Conservation (phyloP, 768 basidiomycete species). For the Xerocomellus amylosporus region DNA sequence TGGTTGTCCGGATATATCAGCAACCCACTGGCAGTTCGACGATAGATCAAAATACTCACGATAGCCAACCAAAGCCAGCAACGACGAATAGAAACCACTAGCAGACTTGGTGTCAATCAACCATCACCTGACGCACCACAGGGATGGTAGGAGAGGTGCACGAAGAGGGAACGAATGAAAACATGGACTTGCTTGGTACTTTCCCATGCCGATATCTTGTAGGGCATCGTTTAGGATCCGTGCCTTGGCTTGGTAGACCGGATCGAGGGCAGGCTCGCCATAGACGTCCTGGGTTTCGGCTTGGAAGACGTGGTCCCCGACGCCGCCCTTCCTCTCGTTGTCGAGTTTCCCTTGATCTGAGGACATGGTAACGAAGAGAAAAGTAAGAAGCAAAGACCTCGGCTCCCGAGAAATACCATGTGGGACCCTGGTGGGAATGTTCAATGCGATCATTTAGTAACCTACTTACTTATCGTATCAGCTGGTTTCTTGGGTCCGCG, state of each 20-base stretch:
- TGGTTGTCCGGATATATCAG: slow-evolving; percentile 24
- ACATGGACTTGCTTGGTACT: slow-evolving; percentile 48
- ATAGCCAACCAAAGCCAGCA: slow-evolving; percentile 74
- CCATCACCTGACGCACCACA: neutral
- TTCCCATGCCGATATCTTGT: slow-evolving; percentile 71
- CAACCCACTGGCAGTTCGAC: neutral
- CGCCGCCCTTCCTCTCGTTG: slow-evolving; percentile 1
- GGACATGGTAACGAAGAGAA: slow-evolving; percentile 19
- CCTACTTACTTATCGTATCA: too few relatives aligned
- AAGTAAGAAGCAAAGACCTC: neutral
- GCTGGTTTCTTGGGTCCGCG: too few relatives aligned
- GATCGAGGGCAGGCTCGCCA: slow-evolving; percentile 41
- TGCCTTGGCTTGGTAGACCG: slow-evolving; percentile 58
- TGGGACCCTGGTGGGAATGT: neutral
- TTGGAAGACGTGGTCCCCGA: neutral
- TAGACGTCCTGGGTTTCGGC: slow-evolving; percentile 24
- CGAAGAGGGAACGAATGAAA: neutral
- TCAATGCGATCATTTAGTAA: neutral
- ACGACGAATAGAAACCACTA: slow-evolving; percentile 65
- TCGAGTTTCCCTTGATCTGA: neutral
- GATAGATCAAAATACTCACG: slow-evolving; percentile 42
- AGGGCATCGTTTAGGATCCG: slow-evolving; percentile 56
- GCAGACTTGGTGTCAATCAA: neutral
- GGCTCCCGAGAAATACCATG: neutral
- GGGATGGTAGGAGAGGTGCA: neutral